These are phyloP conservation scores for Thinopyrum elongatum DNA, from an alignment of 176 grass and related monocot species.

Conservation along the genomic window DNA sequence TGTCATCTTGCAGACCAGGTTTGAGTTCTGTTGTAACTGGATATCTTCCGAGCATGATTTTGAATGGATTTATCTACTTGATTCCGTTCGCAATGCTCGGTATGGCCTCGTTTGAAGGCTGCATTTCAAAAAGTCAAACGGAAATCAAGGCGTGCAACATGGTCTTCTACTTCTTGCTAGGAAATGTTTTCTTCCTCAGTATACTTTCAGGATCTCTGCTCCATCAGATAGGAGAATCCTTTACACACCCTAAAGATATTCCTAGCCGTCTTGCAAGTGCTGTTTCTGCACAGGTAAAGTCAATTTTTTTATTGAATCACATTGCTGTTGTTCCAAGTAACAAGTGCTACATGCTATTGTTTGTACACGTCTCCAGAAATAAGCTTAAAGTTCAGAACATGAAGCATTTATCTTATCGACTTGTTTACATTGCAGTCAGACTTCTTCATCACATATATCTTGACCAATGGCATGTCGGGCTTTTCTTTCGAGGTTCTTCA, in stretches of 20 bases:
- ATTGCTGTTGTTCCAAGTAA: neutral
- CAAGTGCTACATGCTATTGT: neutral
- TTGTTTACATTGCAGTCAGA: conserved; percentile 63
- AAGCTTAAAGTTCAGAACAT: neutral
- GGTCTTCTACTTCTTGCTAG: conserved; percentile 94
- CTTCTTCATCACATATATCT: conserved; percentile 98
- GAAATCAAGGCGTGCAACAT: conserved; percentile 87
- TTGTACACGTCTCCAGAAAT: neutral
- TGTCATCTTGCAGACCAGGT: conserved; percentile 66
- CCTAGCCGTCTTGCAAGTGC: conserved; percentile 78
- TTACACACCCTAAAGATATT: conserved; percentile 80
- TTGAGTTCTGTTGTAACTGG: conserved; percentile 75
- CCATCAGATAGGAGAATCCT: conserved; percentile 75
- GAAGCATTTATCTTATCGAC: neutral
- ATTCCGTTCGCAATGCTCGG: conserved; percentile 76
- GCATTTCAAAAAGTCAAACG: conserved; percentile 57
- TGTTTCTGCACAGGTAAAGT: conserved; percentile 82
- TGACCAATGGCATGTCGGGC: conserved; percentile 87
- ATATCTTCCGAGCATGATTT: conserved; percentile 77
- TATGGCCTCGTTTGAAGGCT: conserved; percentile 72
- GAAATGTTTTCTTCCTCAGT: conserved; percentile 92
- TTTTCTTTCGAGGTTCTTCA: conserved; percentile 92
- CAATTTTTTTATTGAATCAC: neutral
- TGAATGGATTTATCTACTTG: conserved; percentile 90
- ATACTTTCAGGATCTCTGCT: conserved; percentile 80